phyloP scores from a whole-genome alignment of 371 early-diverging fungal genomes.

The Apophysomyces sp. region DNA sequence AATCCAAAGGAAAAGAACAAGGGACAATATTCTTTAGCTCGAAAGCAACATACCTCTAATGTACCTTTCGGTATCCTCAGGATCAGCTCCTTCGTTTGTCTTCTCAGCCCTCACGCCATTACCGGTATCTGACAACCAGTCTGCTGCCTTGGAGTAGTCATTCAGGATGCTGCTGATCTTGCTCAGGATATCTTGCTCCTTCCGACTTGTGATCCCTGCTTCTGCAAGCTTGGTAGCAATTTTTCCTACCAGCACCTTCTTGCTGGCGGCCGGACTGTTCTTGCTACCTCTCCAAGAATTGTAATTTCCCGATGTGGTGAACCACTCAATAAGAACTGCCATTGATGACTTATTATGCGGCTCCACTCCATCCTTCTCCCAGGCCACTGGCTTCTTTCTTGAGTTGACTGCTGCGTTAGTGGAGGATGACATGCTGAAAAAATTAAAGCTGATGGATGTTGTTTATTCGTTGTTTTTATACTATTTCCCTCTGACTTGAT shows the following conservation, averaged over 20 bases:
- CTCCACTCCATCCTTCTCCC: neutral
- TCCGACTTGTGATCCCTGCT: neutral
- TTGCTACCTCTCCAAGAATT: neutral
- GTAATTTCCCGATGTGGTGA: neutral
- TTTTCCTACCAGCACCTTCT: neutral
- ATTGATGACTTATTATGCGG: neutral
- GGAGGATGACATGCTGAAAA: no score
- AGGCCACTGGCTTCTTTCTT: neutral
- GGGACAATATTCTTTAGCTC: no score
- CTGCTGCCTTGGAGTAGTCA: neutral
- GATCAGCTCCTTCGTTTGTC: no score
- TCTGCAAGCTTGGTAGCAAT: neutral
- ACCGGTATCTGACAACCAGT: neutral
- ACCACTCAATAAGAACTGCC: neutral
- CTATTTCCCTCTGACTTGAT: no score
- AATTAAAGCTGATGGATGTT: no score
- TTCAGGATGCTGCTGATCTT: neutral
- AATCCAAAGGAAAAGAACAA: no score
- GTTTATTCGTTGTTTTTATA: no score
- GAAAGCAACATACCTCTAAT: no score
- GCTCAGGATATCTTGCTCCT: neutral
- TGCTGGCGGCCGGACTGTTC: neutral
- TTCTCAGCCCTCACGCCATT: neutral
- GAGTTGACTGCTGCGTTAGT: no score
- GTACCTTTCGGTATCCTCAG: no score